Conservation (phyloP, 495 filamentous ascomycete species). For the Hypoxylon crocopeplum region DNA sequence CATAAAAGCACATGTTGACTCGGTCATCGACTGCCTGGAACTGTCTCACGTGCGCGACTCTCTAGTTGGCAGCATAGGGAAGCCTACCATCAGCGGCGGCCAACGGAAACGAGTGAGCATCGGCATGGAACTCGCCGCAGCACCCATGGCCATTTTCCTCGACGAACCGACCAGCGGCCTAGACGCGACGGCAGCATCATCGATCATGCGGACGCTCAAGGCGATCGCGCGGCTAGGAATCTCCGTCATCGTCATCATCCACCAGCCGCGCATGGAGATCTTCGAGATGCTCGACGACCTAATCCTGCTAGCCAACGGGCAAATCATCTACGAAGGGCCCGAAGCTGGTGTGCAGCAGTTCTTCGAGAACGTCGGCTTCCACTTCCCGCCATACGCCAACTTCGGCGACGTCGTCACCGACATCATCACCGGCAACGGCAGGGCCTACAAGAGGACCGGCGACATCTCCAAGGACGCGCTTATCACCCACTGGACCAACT, state of each 20-base stretch:
- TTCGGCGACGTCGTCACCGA: conserved; percentile 57
- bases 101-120: conserved; percentile 60
- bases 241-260: conserved; percentile 55
- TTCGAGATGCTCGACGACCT: conserved; percentile 56
- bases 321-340: conserved; percentile 51
- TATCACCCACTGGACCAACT: conserved; percentile 47
- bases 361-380: conserved; percentile 54
- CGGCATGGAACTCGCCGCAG: conserved; percentile 66
- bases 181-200: conserved; percentile 67
- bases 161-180: conserved; percentile 72
- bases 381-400: conserved; percentile 50
- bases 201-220: conserved; percentile 60
- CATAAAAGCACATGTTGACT: conserved; percentile 51
- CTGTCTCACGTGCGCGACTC: conserved; percentile 52
- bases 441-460: conserved; percentile 50
- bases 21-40: conserved; percentile 53
- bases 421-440: conserved; percentile 58
- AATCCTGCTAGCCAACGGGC: conserved; percentile 53
- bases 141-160: conserved; percentile 70
- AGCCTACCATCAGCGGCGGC: conserved; percentile 57
- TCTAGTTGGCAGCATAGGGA: conserved; percentile 51
- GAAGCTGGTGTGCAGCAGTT: conserved; percentile 45
- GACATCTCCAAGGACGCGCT: conserved; percentile 52
- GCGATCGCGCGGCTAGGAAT: conserved; percentile 54
- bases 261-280: conserved; percentile 55